A percentile compares a stretch with the other conserved stretches of the same genome.
Evolutionary conservation across 495 filamentous ascomycete genomes (phyloP).

Genomic region (Annulohypoxylon bovei): DNA sequence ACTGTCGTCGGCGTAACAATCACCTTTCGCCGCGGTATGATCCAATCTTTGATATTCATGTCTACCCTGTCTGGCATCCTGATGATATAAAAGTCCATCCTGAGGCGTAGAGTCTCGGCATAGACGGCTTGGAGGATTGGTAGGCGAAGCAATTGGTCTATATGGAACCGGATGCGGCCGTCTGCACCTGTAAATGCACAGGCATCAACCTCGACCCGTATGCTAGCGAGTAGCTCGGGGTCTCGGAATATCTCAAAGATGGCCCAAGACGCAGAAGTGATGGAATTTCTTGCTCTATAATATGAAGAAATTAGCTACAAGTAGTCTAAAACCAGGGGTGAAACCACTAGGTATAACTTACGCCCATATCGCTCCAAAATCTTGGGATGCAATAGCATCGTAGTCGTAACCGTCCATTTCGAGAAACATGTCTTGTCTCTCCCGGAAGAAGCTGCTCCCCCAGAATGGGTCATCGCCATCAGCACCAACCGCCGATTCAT

Average conservation of each 20-base stretch:
- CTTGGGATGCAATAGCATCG: conserved; percentile 43
- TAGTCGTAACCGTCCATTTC: conserved; percentile 45
- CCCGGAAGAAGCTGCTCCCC: conserved; percentile 46
- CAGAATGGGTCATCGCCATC: conserved; percentile 49
- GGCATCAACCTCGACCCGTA: conserved; percentile 31
- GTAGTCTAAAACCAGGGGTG: too few relatives aligned
- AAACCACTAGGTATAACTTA: conserved; percentile 31
- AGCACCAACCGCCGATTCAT: conserved; percentile 11
- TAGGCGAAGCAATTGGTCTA: conserved; percentile 34
- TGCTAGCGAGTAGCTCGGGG: conserved; percentile 29
- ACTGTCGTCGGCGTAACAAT: conserved; percentile 37
- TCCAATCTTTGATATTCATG: conserved; percentile 43
- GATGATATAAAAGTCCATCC: conserved; percentile 46
- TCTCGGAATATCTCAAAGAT: conserved; percentile 41
- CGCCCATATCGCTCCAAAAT: conserved; percentile 46
- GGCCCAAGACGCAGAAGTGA: conserved; percentile 30
- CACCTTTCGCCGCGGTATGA: conserved; percentile 34
- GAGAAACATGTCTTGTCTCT: conserved; percentile 45
- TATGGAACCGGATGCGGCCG: conserved; percentile 34
- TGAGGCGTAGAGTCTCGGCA: conserved; percentile 47
- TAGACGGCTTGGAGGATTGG: conserved; percentile 48
- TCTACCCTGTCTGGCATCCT: conserved; percentile 33
- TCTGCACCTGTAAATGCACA: conserved; percentile 31
- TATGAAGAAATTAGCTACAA: not conserved
- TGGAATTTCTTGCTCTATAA: conserved; percentile 33